Base-by-base conservation (phyloP, 108 stramenopile species). In the Cyclotella baltica region DNA sequence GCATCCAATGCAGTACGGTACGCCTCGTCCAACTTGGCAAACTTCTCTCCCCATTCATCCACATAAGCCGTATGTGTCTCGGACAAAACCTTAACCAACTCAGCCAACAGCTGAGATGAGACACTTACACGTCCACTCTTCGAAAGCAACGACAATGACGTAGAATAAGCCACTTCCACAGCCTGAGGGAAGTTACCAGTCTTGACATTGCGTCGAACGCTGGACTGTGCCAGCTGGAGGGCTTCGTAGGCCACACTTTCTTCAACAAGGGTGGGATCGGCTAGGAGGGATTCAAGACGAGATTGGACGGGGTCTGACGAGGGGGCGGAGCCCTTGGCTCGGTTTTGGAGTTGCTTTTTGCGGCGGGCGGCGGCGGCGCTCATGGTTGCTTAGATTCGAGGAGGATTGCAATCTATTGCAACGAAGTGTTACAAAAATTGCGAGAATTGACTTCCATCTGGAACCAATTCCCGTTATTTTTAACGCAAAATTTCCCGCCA, bases 191-290 rank as follows among this genome's bases (percentile, higher is more conserved):
- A 89, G 11, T 92, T 86, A 16, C 83, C 88, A 29, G 77, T 31
- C n/a, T 91, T 76, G 51, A 93, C 88, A 64, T 83, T 83, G 57
- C 92, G 91, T 55, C 92, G 87, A 28, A 95, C 88, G 67, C 83
- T 77, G 22, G 87, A 88, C 73, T 95, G 94, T 4, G 94, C 94
- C 28, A 95, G 73, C 62, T 95, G 94, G 61, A 95, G 78, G 38
- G 94, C 94, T 83, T 95, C 94, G 69, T 95, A 95, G 25, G 94
- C 94, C 33, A 86, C 91, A 4, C 88, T 80, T 78, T 95, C 92
- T 33, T 91, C 89, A 59, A 59, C 64, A n/a, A 85, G 70, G 31
- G 68, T 64, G 16, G 83, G 81, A 29, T 84, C 80, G n/a, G 70
- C 59, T 69, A 95, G 64, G 51, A 93, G 80, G 34, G 79, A 61